Percentiles rank a stretch among this genome's conserved stretches.
Conservation (phyloP, 352 stramenopile genomes). For the Phytophthora brassicae region DNA sequence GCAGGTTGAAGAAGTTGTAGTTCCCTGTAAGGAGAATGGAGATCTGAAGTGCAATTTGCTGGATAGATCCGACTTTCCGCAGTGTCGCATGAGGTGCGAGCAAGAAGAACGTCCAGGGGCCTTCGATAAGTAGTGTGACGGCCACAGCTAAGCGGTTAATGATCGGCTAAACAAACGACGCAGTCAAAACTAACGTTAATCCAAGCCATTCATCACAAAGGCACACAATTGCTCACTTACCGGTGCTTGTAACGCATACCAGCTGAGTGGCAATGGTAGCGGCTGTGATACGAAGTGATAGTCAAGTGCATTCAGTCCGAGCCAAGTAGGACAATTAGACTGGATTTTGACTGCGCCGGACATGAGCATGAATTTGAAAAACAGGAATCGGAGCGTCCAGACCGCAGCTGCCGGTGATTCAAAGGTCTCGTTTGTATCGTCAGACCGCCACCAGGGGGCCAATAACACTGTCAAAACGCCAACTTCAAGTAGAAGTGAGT, state of each 20-base stretch:
- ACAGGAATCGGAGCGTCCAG: slow-evolving; percentile 84
- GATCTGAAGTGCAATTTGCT: slow-evolving; percentile 85
- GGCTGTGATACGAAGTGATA: slow-evolving; percentile 91
- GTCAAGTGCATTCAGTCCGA: slow-evolving; percentile 87
- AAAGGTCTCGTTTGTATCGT: slow-evolving; percentile 19
- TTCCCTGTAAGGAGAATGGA: slow-evolving; percentile 89
- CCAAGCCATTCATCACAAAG: not conserved
- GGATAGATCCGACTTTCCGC: slow-evolving; percentile 49
- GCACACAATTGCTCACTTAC: slow-evolving; percentile 24
- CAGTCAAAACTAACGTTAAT: too few relatives aligned
- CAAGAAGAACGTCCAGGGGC: slow-evolving; percentile 83
- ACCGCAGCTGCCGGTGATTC: slow-evolving; percentile 32
- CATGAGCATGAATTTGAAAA: slow-evolving; percentile 96
- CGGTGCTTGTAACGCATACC: slow-evolving; percentile 84
- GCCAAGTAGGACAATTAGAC: slow-evolving; percentile 89
- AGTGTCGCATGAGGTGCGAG: slow-evolving; percentile 63
- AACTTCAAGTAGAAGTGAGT: slow-evolving; percentile 89
- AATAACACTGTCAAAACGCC: slow-evolving; percentile 67
- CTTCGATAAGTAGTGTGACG: slow-evolving; percentile 87
- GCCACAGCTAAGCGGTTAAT: slow-evolving; percentile 80
- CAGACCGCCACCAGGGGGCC: slow-evolving; percentile 39
- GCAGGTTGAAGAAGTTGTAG: slow-evolving; percentile 95
- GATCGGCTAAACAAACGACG: slow-evolving; percentile 43
- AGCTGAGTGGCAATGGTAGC: slow-evolving; percentile 81
- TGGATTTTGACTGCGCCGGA: slow-evolving; percentile 91